Evolutionary conservation across 2,329 filamentous ascomycete genomes (phyloP), one percentile per base, ranked within the genome.

Genomic region (Pseudogymnoascus sp.): DNA sequence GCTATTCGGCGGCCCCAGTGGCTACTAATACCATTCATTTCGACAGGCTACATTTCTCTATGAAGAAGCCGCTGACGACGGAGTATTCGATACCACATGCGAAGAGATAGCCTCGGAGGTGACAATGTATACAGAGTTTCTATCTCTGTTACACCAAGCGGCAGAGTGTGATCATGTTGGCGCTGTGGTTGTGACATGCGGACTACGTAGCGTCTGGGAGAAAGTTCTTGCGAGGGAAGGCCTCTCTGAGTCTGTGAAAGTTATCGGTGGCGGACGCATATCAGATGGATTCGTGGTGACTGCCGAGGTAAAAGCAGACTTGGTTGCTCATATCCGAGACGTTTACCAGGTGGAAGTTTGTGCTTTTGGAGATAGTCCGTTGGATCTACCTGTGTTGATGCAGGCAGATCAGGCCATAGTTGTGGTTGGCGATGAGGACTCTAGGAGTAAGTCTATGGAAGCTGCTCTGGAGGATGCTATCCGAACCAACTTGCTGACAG

Each of bases 331-430:
- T 2, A 67, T 86, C 18, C 72, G 70, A 59, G 25, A 73, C 0
- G 16, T 16, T 0, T 64, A 77, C 39, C 3, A 70, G 0, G 47
- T 76, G 28, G 69, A 76, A 38, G 79, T 86, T 16, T 79, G 74
- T 69, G 84, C 81, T 0, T 83, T 87, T 65, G 84, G 84, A n/a
- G 83, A 86, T 65, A 83, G 84, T 64, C 75, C 75, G 0, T 63
- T 86, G 6, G 85, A 87, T 65, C 38, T 87, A 16, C 70, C 73
- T 0, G 88, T 88, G 85, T 65, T 87, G 11, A 64, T 63, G 2
- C 65, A 71, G 35, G 84, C 85, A 0, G 70, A 86, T 64, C 62
- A 78, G 61, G 79, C 83, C 0, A 68, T 85, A 37, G 75, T 88
- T 3, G 77, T 87, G 0, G 81, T 84, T 2, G 81, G 82, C 0